Percentiles rank a stretch among this genome's conserved stretches.
Evolutionary conservation across 1,284 basidiomycete species (phyloP).

Genomic region (Termitomyces sp.): DNA sequence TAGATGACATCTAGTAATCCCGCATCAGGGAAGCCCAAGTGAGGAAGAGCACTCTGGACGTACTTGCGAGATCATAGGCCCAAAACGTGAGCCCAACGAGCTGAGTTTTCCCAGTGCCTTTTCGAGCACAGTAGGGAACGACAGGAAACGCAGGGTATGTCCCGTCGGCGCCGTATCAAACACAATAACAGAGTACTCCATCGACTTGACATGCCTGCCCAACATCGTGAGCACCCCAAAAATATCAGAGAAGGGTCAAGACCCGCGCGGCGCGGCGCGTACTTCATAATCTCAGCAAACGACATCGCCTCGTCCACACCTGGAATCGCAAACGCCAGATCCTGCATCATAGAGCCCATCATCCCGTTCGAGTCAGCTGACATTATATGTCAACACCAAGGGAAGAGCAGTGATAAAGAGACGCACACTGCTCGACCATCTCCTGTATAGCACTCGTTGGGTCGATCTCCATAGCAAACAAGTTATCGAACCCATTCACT

Average conservation of each 20-base stretch:
- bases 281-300: constrained; percentile 99
- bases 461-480: constrained; percentile 99
- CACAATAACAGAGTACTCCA: constrained; percentile 99
- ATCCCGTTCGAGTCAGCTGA: constrained; percentile 87
- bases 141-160: constrained; percentile 96
- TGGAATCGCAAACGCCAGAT: constrained; percentile 97
- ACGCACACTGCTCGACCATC: constrained; percentile 95
- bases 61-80: constrained; percentile 94
- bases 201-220: constrained; percentile 95
- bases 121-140: constrained; percentile 96
- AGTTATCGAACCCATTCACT: constrained; percentile 96
- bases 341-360: constrained; percentile 99
- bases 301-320: constrained; percentile 99
- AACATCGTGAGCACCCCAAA: background rate
- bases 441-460: constrained; percentile 96
- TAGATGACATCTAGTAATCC: constrained; percentile 73
- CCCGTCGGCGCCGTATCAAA: constrained; percentile 99
- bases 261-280: constrained; percentile 20
- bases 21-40: background rate
- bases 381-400: background rate
- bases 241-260: background rate
- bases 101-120: constrained; percentile 96
- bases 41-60: background rate
- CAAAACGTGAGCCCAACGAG: constrained; percentile 87
- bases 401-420: background rate